A percentile compares a stretch with the other conserved stretches of the same genome.
Evolutionary conservation across 768 basidiomycete species (phyloP).

Genomic region (Auricularia cornea): DNA sequence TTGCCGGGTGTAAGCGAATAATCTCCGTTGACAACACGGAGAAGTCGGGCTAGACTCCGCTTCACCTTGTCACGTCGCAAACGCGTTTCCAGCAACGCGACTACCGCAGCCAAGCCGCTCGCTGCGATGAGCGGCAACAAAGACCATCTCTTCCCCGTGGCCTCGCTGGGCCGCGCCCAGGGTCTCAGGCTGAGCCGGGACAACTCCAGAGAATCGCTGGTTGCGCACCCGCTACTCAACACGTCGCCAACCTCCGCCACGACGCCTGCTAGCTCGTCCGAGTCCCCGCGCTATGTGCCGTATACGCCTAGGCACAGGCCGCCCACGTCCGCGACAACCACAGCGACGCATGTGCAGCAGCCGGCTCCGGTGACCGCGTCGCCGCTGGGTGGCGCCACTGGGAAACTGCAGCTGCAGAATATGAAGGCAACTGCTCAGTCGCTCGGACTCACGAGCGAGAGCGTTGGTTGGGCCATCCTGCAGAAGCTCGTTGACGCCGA

Average conservation of each 20-base stretch:
- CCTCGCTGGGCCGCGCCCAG: not conserved
- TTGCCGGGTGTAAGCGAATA: too few relatives aligned
- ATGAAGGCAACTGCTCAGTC: slow-evolving; percentile 65
- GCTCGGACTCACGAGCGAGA: slow-evolving; percentile 54
- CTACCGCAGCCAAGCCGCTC: too few relatives aligned
- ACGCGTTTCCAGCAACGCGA: too few relatives aligned
- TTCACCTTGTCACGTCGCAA: too few relatives aligned
- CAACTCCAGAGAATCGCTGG: slow-evolving; percentile 45
- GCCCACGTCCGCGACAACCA: slow-evolving; percentile 34
- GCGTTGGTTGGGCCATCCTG: slow-evolving; percentile 69
- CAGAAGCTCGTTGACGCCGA: slow-evolving; percentile 53
- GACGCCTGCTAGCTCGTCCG: slow-evolving; percentile 15
- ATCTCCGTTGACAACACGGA: too few relatives aligned
- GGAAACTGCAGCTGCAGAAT: slow-evolving; percentile 61
- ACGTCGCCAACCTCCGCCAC: slow-evolving; percentile 22
- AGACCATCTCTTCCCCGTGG: not conserved
- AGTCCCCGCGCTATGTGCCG: slow-evolving; percentile 52
- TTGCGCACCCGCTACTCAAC: slow-evolving; percentile 56
- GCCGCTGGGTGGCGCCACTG: slow-evolving; percentile 51
- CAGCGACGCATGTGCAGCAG: slow-evolving; percentile 27
- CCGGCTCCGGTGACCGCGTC: slow-evolving; percentile 33
- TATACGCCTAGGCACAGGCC: slow-evolving; percentile 70
- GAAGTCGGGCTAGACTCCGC: too few relatives aligned
- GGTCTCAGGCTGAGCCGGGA: not conserved
- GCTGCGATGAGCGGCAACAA: not conserved